Conservation (phyloP, 176 grass and related monocot species). For the Triticum aestivum region IWGSC_CS_RefSeq_v2.1 NC_057801.1:815825704-815826203, state of each 20-base stretch:
- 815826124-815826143: not conserved
- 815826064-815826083: not conserved
- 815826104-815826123: not conserved
- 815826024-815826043: not conserved
- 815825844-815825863: slow-evolving; percentile 72
- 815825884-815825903: slow-evolving; percentile 75
- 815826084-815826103: not conserved
- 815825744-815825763: not conserved
- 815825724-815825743: not conserved
- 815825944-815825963: slow-evolving; percentile 95
- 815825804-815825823: slow-evolving; percentile 36
- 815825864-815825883: slow-evolving; percentile 93
- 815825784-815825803: not conserved
- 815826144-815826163: not conserved
- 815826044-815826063: slow-evolving; percentile 1
- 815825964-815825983: slow-evolving; percentile 68
- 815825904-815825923: slow-evolving; percentile 45
- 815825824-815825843: slow-evolving; percentile 97
- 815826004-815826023: not conserved
- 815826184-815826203: not conserved
- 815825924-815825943: slow-evolving; percentile 74
- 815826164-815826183: not conserved
- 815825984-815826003: not conserved
- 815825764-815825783: not conserved
- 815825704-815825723: not conserved